phyloP scores from a whole-genome alignment of 1,284 basidiomycete genomes.

The Exsudoporus floridanus region DNA sequence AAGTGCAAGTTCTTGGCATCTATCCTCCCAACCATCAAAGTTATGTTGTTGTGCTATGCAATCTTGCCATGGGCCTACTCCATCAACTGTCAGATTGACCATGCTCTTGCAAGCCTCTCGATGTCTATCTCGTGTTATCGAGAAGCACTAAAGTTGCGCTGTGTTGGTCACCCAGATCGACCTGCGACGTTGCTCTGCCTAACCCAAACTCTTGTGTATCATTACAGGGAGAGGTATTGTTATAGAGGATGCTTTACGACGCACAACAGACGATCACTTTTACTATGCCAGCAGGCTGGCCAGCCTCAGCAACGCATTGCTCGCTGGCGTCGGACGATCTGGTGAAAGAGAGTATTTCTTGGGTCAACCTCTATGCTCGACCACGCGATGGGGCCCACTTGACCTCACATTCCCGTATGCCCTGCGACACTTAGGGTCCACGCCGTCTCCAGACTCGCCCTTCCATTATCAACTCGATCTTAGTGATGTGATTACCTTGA shows the following conservation, averaged over 20 bases:
- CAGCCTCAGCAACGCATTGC: not conserved
- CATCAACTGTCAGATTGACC: not conserved
- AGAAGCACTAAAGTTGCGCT: constrained; percentile 2
- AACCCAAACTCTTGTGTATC: not conserved
- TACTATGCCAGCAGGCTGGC: not conserved
- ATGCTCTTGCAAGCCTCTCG: not conserved
- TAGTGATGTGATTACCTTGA: not conserved
- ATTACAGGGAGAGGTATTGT: not conserved
- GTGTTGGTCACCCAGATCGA: constrained; percentile 1
- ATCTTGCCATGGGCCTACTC: constrained; percentile 12
- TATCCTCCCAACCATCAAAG: not conserved
- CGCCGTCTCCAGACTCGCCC: too few species aligned
- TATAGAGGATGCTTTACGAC: too few species aligned
- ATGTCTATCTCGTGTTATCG: constrained; percentile 3
- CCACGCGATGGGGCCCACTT: not conserved
- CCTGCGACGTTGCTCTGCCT: constrained; percentile 2
- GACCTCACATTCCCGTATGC: not conserved
- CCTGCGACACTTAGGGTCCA: not conserved
- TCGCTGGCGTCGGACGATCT: not conserved
- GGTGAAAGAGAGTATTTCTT: not conserved
- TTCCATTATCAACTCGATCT: too few species aligned
- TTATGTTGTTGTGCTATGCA: constrained; percentile 2
- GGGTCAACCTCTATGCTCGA: not conserved
- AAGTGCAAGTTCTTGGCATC: too few species aligned
- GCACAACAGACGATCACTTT: not conserved